Evolutionary conservation across 108 stramenopile genomes (phyloP).

Genomic region (Nannochloropsis oceanica): DNA sequence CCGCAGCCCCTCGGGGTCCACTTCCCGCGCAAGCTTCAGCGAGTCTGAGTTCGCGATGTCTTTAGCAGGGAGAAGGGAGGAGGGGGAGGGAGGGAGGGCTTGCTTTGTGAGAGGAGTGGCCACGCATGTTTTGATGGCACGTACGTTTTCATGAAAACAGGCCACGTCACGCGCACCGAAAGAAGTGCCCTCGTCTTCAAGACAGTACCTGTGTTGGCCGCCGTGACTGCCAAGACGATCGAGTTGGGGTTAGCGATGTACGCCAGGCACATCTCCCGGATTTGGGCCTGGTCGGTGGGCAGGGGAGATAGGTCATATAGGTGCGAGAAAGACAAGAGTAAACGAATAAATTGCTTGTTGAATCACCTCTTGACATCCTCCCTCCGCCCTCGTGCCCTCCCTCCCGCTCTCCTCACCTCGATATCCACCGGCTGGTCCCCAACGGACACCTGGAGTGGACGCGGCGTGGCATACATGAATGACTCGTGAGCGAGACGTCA

Average conservation of each 20-base stretch:
- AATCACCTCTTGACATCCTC: no score
- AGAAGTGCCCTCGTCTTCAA: no score
- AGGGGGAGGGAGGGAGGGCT: background rate
- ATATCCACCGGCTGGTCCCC: conserved; percentile 94
- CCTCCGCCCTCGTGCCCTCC: no score
- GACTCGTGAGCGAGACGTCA: background rate
- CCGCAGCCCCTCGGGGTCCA: conserved; percentile 47
- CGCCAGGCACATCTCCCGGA: conserved; percentile 66
- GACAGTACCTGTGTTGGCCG: conserved; percentile 55
- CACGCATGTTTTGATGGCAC: no score
- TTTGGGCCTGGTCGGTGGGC: conserved; percentile 40
- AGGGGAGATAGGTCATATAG: no score
- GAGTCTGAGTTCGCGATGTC: conserved; percentile 96
- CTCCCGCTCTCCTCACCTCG: no score
- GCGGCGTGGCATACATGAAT: no score
- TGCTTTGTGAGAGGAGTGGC: no score
- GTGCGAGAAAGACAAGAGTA: no score
- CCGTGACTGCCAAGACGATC: conserved; percentile 86
- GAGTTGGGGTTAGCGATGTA: conserved; percentile 81
- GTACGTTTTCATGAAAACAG: no score
- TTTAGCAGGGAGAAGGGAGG: background rate
- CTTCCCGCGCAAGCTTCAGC: conserved; percentile 70
- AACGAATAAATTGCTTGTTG: no score
- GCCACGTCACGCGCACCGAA: no score
- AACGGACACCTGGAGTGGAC: conserved; percentile 77